Evolutionary conservation across 306 rosid genomes (phyloP), one percentile per base, ranked within the genome.

Genomic region (Vigna mungo): DNA sequence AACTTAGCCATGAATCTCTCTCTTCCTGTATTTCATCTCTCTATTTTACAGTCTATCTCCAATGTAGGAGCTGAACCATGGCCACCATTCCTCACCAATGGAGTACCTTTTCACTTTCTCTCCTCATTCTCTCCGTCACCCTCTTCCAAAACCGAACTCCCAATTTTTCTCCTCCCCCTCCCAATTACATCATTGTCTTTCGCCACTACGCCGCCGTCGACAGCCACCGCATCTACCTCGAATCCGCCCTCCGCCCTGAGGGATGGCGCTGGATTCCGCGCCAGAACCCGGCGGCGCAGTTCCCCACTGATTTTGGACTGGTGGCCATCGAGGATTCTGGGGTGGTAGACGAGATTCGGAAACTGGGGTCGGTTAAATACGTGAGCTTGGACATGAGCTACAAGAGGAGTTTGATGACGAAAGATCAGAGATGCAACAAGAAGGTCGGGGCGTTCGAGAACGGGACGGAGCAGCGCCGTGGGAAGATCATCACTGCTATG

Each of bases 221-320:
- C 15, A 85, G 80, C 51, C 96, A 89, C 78, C 89, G 89, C 7
- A 65, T 76, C 2, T 95, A 95, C 73, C 86, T 95, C 27, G 79
- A 85, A 59, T 86, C 85, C 21, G 63, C 75, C 7, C 71, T 92
- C 58, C 83, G 82, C 74, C 87, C 83, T 66, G 68, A 61, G 15
- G 92, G 92, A 13, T 95, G 97, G 99, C 81, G 75, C 15, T 95
- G 99, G 99, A 89, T 95, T 87, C 89, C 86, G 64, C 84, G 99
- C 70, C 84, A 82, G 37, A 95, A 95, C 79, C 92, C 97, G 14
- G 97, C 97, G 7, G 37, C 89, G 12, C 81, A 82, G 66, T 95
- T 71, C 69, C 99, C 97, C 12, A 92, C 99, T 30, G 99, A 95
- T 72, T 95, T 92, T 17, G 99, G 91, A 0, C 74, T 95, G 79